Evolutionary conservation across 495 filamentous ascomycete genomes (phyloP).

Genomic region (Penicillium waksmanii): DNA sequence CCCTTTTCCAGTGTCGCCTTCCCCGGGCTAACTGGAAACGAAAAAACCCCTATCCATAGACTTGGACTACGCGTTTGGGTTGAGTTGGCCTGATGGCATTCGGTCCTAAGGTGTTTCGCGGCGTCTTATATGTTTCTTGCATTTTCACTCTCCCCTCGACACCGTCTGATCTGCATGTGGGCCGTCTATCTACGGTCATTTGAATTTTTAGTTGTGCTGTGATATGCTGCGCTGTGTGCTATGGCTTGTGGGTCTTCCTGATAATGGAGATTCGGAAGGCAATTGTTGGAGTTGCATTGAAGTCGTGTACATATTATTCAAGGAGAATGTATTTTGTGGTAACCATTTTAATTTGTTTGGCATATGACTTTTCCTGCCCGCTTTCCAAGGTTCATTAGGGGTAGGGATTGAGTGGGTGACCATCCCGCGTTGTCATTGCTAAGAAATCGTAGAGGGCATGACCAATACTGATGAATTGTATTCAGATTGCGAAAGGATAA

Average conservation of each 20-base stretch:
- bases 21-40: not conserved
- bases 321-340: constrained; percentile 20
- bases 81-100: constrained; percentile 32
- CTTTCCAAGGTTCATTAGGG: too few relatives aligned
- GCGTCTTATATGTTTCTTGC: constrained; percentile 32
- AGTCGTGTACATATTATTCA: constrained; percentile 24
- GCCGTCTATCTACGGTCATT: constrained; percentile 21
- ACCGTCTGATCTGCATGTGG: constrained; percentile 38
- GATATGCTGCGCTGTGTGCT: too few relatives aligned
- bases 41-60: constrained; percentile 27
- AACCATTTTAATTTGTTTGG: not conserved
- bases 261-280: not conserved
- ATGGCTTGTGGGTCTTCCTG: not conserved
- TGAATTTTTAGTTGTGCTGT: constrained; percentile 11
- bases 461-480: too few relatives aligned
- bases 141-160: constrained; percentile 44
- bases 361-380: too few relatives aligned
- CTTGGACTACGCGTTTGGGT: constrained; percentile 23
- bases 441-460: too few relatives aligned
- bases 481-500: too few relatives aligned
- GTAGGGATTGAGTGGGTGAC: too few relatives aligned
- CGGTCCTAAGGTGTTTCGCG: constrained; percentile 35
- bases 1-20: constrained; percentile 4
- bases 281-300: constrained; percentile 15
- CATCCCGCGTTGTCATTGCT: too few relatives aligned